Conservation (phyloP, 768 basidiomycete species). For the Termitomyces sp. region DNA sequence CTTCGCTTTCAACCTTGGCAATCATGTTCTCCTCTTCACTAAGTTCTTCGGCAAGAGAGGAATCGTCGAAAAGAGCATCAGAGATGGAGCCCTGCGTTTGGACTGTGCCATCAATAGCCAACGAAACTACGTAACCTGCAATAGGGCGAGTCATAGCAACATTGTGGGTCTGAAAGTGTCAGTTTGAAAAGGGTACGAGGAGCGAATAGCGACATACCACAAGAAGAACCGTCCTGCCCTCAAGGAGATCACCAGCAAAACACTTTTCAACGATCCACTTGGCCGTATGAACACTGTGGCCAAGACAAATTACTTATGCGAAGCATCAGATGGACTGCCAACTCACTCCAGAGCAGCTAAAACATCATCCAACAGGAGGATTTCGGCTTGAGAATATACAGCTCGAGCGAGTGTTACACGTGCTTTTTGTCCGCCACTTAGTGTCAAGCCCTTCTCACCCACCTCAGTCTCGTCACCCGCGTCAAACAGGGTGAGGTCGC, state of each 20-base stretch:
- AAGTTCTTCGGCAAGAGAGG: slow-evolving; percentile 27
- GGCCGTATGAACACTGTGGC: slow-evolving; percentile 60
- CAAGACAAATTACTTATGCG: slow-evolving; percentile 4
- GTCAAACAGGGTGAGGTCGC: slow-evolving; percentile 65
- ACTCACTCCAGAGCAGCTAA: slow-evolving; percentile 56
- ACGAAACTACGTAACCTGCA: slow-evolving; percentile 53
- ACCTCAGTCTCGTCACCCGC: slow-evolving; percentile 70
- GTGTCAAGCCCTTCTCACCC: slow-evolving; percentile 65
- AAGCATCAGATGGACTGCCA: neutral
- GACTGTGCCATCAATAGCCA: slow-evolving; percentile 52
- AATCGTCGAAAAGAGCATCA: slow-evolving; percentile 42
- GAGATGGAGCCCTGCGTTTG: slow-evolving; percentile 45
- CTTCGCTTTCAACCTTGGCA: slow-evolving; percentile 22
- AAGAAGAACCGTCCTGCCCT: slow-evolving; percentile 79
- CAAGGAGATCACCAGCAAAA: slow-evolving; percentile 72
- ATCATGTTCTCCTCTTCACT: slow-evolving; percentile 25
- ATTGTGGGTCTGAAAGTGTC: slow-evolving; percentile 39
- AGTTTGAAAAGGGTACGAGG: neutral
- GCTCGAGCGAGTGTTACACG: slow-evolving; percentile 43
- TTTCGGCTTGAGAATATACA: slow-evolving; percentile 49
- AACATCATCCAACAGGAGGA: slow-evolving; percentile 72
- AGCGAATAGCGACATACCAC: slow-evolving; percentile 43
- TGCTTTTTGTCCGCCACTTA: slow-evolving; percentile 54
- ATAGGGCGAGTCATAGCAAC: slow-evolving; percentile 51
- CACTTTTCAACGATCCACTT: slow-evolving; percentile 80